Evolutionary conservation across 2,329 filamentous ascomycete genomes (phyloP), one percentile per base, ranked within the genome.

Genomic region (Alternaria metachromatica): DNA sequence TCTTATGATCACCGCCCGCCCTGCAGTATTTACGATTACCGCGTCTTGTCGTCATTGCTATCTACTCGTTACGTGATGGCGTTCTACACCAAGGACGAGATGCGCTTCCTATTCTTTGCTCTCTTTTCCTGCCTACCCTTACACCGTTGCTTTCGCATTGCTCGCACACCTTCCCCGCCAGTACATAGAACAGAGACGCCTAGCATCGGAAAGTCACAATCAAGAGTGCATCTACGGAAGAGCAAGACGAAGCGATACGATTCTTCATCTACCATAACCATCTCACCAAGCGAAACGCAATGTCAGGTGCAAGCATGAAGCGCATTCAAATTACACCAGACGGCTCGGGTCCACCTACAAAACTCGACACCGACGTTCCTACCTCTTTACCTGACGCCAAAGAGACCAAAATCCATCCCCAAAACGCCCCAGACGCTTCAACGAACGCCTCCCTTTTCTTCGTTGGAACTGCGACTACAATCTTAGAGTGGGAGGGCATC

Each of bases 381-480:
- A 58, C 70, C 13, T 66, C 72, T 9, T 72, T 85, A 0, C 84
- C 84, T 8, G 65, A 75, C 9, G 79, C 83, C n/a, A 84, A 82
- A 65, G 76, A 80, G 49, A 82, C 78, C 48, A 83, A 83, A 62
- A 55, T 81, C 5, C 81, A 84, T 68, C 84, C 84, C 2, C 72
- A 75, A 25, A 77, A 72, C 41, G 75, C 76, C 9, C 74, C 73
- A 48, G 63, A 69, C 13, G 80, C 82, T 50, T 63, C 69, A 18
- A 81, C 82, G 43, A 77, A 76, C 53, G 84, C 82, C 4, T 84
- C 82, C 58, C 69, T 87, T 46, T 85, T 82, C 76, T 88, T 88
- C 70, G 82, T 88, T 45, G 86, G 86, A 18, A 88, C 83, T 5
- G 86, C 87, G 6, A 88, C 87, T 3, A 87, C 85, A 0, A 80